Evolutionary conservation across 306 rosid species (phyloP).

Genomic region (Prunus armeniaca): DNA sequence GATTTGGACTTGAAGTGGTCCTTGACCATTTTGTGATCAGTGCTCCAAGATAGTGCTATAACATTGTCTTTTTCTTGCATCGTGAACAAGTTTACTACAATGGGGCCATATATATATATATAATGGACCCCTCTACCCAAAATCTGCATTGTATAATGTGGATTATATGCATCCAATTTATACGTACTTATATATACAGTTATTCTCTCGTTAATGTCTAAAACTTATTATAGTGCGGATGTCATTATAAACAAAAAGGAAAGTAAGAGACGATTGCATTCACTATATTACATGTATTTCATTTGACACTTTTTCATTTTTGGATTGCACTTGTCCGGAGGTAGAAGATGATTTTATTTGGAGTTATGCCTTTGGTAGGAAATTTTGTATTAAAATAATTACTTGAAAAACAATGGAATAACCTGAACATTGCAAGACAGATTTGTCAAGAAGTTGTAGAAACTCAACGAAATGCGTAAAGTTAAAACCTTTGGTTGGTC

Average conservation of each 20-base stretch:
- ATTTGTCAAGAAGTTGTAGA: neutral
- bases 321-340: neutral
- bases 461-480: neutral
- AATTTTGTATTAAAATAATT: neutral
- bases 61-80: conserved; percentile 7
- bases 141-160: neutral
- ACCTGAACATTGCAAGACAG: neutral
- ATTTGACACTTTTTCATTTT: neutral
- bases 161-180: neutral
- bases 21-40: conserved; percentile 23
- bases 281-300: neutral
- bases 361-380: neutral
- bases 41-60: conserved; percentile 33
- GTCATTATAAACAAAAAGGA: no score
- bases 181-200: no score
- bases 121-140: neutral
- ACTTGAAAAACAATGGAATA: neutral
- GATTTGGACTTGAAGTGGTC: conserved; percentile 25
- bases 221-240: no score
- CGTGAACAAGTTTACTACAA: neutral
- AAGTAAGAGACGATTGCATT: neutral
- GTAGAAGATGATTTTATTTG: neutral
- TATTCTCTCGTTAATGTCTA: fast-evolving
- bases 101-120: neutral
- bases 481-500: neutral